phyloP scores from a whole-genome alignment of 2,329 filamentous ascomycete genomes.

The Diaporthe destruens region DNA sequence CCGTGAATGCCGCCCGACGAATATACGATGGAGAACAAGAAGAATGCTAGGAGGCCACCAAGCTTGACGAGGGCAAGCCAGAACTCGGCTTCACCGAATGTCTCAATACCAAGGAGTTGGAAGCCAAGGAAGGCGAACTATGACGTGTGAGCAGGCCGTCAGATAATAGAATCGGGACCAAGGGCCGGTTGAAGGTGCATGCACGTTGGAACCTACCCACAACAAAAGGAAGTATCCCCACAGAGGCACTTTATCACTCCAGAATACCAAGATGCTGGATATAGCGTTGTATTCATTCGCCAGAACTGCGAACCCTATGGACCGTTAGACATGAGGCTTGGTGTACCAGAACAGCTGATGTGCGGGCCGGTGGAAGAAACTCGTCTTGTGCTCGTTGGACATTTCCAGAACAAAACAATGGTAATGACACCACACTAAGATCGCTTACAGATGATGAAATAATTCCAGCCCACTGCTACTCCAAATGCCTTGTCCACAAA shows the following conservation, averaged over 20 bases:
- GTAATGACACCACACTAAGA: neutral
- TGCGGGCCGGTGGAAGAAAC: rapidly evolving
- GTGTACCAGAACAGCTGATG: neutral
- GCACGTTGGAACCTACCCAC: constrained; percentile 64
- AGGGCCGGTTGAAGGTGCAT: neutral
- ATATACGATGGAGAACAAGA: constrained; percentile 80
- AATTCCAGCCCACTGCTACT: constrained; percentile 78
- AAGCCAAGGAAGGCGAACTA: constrained; percentile 71
- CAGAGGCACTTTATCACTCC: constrained; percentile 70
- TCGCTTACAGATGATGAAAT: constrained; percentile 71
- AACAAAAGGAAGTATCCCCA: constrained; percentile 81
- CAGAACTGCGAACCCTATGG: constrained; percentile 64
- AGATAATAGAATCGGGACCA: neutral
- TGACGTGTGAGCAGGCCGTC: constrained; percentile 38
- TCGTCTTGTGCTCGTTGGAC: too few species aligned
- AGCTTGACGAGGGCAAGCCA: constrained; percentile 83
- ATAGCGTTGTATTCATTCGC: constrained; percentile 80
- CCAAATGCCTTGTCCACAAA: constrained; percentile 79
- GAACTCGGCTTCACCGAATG: constrained; percentile 84
- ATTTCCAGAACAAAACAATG: neutral
- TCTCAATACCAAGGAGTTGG: constrained; percentile 78
- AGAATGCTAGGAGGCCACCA: constrained; percentile 76
- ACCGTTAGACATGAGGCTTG: neutral
- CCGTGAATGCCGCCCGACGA: constrained; percentile 75
- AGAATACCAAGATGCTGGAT: constrained; percentile 74